Evolutionary conservation across 2,329 filamentous ascomycete species (phyloP).

Genomic region (Scytalidium sp.): DNA sequence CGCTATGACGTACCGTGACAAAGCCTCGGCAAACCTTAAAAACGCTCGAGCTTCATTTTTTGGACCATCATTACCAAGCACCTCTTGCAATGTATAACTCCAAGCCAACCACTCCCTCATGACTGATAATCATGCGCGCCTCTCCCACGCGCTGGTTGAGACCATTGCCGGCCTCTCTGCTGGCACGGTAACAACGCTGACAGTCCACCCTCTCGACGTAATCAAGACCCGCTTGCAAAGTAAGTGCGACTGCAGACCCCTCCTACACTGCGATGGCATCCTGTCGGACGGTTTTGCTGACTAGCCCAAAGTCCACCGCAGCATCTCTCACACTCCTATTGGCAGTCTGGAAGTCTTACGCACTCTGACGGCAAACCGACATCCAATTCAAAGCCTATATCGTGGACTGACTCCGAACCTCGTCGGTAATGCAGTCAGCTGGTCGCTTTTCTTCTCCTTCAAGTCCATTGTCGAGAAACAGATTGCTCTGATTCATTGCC

Average conservation of each 20-base stretch:
- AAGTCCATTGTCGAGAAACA: constrained; percentile 52
- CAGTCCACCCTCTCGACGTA: constrained; percentile 89
- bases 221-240: constrained; percentile 95
- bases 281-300: constrained; percentile 7
- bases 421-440: constrained; percentile 83
- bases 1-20: background rate
- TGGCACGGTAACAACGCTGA: constrained; percentile 80
- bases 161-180: constrained; percentile 86
- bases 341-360: constrained; percentile 53
- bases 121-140: constrained; percentile 44
- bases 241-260: constrained; percentile 41
- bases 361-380: constrained; percentile 38
- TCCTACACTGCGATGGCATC: constrained; percentile 32
- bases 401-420: constrained; percentile 88
- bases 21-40: constrained; percentile 12
- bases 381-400: constrained; percentile 71
- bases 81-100: constrained; percentile 14
- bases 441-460: constrained; percentile 90
- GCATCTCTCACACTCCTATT: constrained; percentile 35
- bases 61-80: constrained; percentile 11
- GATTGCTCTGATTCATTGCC: constrained; percentile 22
- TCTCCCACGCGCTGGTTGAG: constrained; percentile 79
- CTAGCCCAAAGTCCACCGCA: constrained; percentile 47
- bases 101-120: constrained; percentile 18
- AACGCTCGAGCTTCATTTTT: constrained; percentile 14